Evolutionary conservation across 805 yeast genomes (phyloP).

Genomic region (Blastobotrys americana): DNA sequence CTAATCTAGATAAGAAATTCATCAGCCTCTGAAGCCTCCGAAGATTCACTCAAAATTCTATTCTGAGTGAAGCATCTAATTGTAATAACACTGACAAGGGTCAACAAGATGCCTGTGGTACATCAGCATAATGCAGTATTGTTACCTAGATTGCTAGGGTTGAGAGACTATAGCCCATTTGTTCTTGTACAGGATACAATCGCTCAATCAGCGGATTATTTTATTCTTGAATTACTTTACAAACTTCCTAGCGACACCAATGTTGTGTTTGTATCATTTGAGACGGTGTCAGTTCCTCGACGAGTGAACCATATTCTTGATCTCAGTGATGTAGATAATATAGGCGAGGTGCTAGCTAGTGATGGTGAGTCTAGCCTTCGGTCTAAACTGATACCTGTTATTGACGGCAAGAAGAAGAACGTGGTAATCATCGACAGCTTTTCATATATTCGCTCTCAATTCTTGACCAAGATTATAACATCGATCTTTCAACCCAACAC

Average conservation of each 20-base stretch:
- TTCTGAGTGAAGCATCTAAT: background rate
- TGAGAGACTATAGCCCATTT: constrained; percentile 72
- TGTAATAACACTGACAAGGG: background rate
- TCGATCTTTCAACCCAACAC: constrained; percentile 41
- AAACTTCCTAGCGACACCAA: constrained; percentile 31
- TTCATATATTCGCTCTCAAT: constrained; percentile 44
- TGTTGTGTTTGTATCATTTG: constrained; percentile 58
- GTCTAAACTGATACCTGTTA: too few species aligned
- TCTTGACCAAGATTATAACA: constrained; percentile 45
- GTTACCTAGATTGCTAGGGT: constrained; percentile 55
- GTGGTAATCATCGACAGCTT: constrained; percentile 63
- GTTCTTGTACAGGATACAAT: constrained; percentile 62
- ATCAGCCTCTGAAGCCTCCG: background rate
- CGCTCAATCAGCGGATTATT: constrained; percentile 52
- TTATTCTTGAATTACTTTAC: constrained; percentile 53
- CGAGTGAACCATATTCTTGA: constrained; percentile 24
- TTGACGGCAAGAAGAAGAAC: constrained; percentile 24
- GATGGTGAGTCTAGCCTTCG: background rate
- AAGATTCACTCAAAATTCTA: background rate
- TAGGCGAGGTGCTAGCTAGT: too few species aligned
- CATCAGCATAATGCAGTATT: constrained; percentile 36
- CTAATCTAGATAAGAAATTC: background rate
- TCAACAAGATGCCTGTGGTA: constrained; percentile 12
- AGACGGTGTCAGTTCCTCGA: constrained; percentile 40
- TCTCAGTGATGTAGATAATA: constrained; percentile 2